Evolutionary conservation across 192 early-diverging fungal genomes (phyloP).

Genomic region (Coemansia guatemalensis): DNA sequence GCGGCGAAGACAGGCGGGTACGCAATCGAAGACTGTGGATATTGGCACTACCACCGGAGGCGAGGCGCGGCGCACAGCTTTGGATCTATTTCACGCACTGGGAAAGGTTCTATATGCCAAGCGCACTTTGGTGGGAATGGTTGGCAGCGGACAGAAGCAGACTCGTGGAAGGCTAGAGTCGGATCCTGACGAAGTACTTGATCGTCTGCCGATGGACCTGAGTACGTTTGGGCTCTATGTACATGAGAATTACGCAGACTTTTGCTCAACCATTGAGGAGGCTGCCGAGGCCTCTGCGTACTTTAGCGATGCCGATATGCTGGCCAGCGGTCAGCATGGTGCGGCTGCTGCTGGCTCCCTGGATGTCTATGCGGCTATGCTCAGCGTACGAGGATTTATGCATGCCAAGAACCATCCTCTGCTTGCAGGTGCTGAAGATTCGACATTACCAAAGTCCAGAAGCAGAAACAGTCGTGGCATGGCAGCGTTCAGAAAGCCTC

Average conservation of each 20-base stretch:
- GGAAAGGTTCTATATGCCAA: constrained; percentile 65
- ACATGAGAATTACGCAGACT: constrained; percentile 59
- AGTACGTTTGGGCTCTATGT: constrained; percentile 57
- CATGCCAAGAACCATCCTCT: constrained; percentile 19
- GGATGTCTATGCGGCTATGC: constrained; percentile 19
- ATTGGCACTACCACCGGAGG: neutral
- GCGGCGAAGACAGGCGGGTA: neutral
- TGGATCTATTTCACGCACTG: constrained; percentile 63
- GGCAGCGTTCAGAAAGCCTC: constrained; percentile 29
- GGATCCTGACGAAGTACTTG: constrained; percentile 46
- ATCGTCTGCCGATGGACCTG: constrained; percentile 56
- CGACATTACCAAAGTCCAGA: neutral
- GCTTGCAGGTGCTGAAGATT: neutral
- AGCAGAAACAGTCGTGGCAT: constrained; percentile 11
- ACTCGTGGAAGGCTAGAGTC: constrained; percentile 31
- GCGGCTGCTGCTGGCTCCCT: constrained; percentile 5
- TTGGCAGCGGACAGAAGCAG: neutral
- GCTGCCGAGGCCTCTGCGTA: constrained; percentile 48
- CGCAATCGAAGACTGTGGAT: neutral
- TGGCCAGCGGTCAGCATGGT: constrained; percentile 9
- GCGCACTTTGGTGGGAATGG: constrained; percentile 23
- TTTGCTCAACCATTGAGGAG: constrained; percentile 55
- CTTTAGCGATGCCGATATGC: constrained; percentile 54
- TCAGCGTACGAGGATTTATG: constrained; percentile 42
- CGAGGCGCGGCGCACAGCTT: constrained; percentile 26